Evolutionary conservation across 768 basidiomycete species (phyloP).

Genomic region (Termitomyces sp.): DNA sequence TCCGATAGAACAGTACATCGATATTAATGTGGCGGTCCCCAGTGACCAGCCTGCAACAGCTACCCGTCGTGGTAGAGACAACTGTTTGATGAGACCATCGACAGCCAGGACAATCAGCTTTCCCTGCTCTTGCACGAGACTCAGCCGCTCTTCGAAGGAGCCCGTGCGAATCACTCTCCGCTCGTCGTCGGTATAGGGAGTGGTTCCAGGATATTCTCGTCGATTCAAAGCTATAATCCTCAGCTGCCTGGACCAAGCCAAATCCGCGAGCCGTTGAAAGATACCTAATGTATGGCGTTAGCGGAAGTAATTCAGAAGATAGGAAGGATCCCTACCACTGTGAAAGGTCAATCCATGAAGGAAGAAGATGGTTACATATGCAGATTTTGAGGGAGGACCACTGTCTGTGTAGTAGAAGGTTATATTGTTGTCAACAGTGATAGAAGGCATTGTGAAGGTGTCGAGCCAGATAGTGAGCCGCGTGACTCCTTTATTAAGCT

Average conservation of each 20-base stretch:
- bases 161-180: slow-evolving; percentile 13
- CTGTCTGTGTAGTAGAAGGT: background rate
- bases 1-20: slow-evolving; percentile 19
- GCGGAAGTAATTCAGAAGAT: background rate
- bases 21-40: slow-evolving; percentile 21
- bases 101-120: slow-evolving; percentile 24
- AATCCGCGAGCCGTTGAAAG: slow-evolving; percentile 20
- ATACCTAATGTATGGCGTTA: slow-evolving; percentile 12
- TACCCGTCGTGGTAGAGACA: slow-evolving; percentile 33
- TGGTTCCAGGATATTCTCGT: slow-evolving; percentile 13
- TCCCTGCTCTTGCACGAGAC: slow-evolving; percentile 24
- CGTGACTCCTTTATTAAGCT: too few relatives aligned
- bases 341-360: slow-evolving; percentile 30
- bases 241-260: slow-evolving; percentile 15
- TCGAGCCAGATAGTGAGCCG: too few relatives aligned
- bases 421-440: background rate
- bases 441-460: background rate
- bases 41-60: slow-evolving; percentile 29
- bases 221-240: slow-evolving; percentile 28
- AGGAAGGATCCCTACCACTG: background rate
- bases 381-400: background rate
- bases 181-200: slow-evolving; percentile 26
- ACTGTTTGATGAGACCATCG: slow-evolving; percentile 29
- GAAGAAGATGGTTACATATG: background rate
- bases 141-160: slow-evolving; percentile 14